A percentile compares a stretch with the other conserved stretches of the same genome.
These are phyloP conservation scores for Mycosphaerelloides madeirae DNA, from an alignment of 2,329 filamentous ascomycete genomes.

Conservation along the genomic window DNA sequence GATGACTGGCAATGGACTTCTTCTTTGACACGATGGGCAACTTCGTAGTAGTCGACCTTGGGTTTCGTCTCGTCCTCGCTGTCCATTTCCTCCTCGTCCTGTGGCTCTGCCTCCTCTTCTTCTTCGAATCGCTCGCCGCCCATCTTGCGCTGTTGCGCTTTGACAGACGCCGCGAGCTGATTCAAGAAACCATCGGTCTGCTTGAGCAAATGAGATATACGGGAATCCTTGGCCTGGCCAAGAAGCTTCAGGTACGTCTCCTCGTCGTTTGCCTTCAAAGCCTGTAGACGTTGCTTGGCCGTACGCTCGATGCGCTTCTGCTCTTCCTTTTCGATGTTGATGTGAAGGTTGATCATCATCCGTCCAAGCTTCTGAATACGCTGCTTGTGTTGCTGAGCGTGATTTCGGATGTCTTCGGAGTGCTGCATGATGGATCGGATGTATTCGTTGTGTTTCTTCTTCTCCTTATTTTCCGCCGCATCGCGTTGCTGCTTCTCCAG, in stretches of 20 bases:
- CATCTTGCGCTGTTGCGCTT: constrained; percentile 82
- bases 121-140: constrained; percentile 73
- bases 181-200: constrained; percentile 97
- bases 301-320: constrained; percentile 97
- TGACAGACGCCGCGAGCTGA: constrained; percentile 90
- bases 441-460: constrained; percentile 94
- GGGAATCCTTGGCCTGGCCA: constrained; percentile 97
- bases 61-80: constrained; percentile 61
- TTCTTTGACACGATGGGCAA: constrained; percentile 93
- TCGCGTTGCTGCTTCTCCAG: constrained; percentile 98
- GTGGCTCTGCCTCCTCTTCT: constrained; percentile 57
- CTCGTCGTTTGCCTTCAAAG: constrained; percentile 97
- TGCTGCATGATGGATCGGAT: constrained; percentile 81
- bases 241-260: constrained; percentile 97
- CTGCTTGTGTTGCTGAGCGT: constrained; percentile 61
- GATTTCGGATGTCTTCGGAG: constrained; percentile 68
- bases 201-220: constrained; percentile 93
- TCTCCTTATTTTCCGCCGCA: constrained; percentile 90
- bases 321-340: constrained; percentile 97
- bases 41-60: constrained; percentile 98
- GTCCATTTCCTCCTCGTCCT: constrained; percentile 63
- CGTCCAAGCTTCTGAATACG: constrained; percentile 83
- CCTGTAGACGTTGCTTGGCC: constrained; percentile 98
- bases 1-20: constrained; percentile 76
- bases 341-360: constrained; percentile 83